Evolutionary conservation across 208 protist genomes (phyloP).

Genomic region (Acanthamoeba lenticulata): DNA sequence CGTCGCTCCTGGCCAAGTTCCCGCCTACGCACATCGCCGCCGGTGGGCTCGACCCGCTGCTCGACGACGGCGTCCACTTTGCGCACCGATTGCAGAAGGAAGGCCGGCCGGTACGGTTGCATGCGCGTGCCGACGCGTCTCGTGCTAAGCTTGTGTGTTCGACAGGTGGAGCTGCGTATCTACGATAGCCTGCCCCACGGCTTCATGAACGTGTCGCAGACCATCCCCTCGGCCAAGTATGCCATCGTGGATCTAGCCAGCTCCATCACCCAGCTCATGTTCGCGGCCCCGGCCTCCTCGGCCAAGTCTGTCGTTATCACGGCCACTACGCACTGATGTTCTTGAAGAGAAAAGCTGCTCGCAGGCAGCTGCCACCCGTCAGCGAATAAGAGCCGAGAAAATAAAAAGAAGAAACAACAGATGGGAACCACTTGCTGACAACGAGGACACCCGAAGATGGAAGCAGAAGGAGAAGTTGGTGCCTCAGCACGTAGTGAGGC

Average conservation of each 20-base stretch:
- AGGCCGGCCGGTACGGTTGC: neutral
- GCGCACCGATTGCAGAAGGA: neutral
- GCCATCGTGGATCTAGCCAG: neutral
- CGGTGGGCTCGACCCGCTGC: slow-evolving; percentile 8
- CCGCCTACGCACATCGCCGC: neutral
- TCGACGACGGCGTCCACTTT: neutral
- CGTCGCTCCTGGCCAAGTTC: slow-evolving; percentile 2
- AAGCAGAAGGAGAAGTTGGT: no score
- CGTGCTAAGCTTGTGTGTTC: neutral
- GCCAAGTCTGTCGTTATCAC: no score
- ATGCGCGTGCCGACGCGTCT: neutral
- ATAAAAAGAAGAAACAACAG: no score
- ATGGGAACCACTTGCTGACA: no score
- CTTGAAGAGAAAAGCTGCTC: no score
- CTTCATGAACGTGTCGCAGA: slow-evolving; percentile 43
- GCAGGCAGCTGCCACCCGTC: no score
- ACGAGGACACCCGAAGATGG: no score
- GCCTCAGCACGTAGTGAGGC: no score
- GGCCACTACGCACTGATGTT: no score
- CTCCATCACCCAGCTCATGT: neutral
- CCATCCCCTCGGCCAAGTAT: slow-evolving; percentile 13
- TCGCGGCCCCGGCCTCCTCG: neutral
- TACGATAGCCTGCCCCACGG: slow-evolving; percentile 10
- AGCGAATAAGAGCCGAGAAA: no score
- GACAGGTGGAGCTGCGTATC: neutral